These are phyloP conservation scores for Ensete ventricosum DNA, from an alignment of 176 grass and related monocot species.

Conservation along the genomic window DNA sequence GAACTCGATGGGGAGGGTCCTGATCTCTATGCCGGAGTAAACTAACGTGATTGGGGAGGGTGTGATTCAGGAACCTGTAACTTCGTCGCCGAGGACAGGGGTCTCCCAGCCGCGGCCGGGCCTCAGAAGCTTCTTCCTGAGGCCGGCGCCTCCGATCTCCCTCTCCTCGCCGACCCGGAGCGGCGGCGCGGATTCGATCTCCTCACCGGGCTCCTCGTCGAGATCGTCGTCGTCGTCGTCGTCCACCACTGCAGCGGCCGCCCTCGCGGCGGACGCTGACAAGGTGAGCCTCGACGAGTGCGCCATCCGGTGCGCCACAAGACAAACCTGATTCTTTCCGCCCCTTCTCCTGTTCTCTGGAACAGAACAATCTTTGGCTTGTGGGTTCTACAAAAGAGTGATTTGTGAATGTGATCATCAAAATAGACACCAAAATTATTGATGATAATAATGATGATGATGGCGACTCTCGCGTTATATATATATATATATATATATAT, in stretches of 20 bases:
- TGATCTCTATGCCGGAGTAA: neutral
- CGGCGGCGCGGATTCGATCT: constrained; percentile 8
- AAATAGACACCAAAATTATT: too few relatives aligned
- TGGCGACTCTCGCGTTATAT: too few relatives aligned
- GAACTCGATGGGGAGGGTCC: too few relatives aligned
- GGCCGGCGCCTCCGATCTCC: neutral
- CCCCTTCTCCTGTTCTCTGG: neutral
- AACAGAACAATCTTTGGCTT: too few relatives aligned
- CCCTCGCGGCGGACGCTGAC: constrained; percentile 36
- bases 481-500: too few relatives aligned
- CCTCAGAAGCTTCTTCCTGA: constrained; percentile 29
- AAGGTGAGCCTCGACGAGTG: constrained; percentile 26
- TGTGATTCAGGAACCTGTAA: constrained; percentile 16
- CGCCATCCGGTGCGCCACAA: constrained; percentile 11
- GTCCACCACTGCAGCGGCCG: neutral
- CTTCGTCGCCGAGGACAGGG: constrained; percentile 30
- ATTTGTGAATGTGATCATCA: too few relatives aligned
- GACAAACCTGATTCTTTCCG: neutral
- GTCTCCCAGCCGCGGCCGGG: constrained; percentile 27
- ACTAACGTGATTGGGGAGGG: neutral
- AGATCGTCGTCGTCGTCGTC: constrained; percentile 13
- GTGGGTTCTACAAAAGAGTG: too few relatives aligned
- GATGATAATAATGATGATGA: too few relatives aligned
- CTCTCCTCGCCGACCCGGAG: constrained; percentile 12
- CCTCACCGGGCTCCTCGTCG: constrained; percentile 15